These are phyloP conservation scores for Starmerella floricola DNA, from an alignment of 805 yeast genomes.

Conservation along the genomic window DNA sequence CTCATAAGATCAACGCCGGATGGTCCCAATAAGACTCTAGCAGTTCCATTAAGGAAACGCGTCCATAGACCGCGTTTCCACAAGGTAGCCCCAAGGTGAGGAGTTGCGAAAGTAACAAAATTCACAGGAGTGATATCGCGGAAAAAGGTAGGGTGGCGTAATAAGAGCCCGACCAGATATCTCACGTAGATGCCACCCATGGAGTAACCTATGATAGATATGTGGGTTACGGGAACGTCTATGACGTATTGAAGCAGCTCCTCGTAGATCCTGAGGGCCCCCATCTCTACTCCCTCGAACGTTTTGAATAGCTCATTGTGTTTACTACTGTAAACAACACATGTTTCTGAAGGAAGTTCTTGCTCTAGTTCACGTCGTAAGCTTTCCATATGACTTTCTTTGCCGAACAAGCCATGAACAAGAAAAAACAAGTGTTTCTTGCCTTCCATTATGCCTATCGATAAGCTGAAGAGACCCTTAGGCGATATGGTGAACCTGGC, in stretches of 20 bases:
- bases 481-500: no score
- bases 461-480: no score
- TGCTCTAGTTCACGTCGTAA: constrained; percentile 34
- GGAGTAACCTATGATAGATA: constrained; percentile 76
- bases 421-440: constrained; percentile 12
- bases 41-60: constrained; percentile 41
- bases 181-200: constrained; percentile 74
- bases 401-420: constrained; percentile 42
- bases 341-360: constrained; percentile 33
- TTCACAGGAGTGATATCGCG: constrained; percentile 46
- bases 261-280: constrained; percentile 43
- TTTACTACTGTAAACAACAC: constrained; percentile 34
- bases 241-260: constrained; percentile 40
- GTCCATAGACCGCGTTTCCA: constrained; percentile 4
- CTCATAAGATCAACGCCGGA: constrained; percentile 63
- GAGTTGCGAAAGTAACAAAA: constrained; percentile 61
- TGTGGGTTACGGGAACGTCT: constrained; percentile 39
- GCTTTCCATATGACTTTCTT: constrained; percentile 43
- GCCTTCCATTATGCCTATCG: neutral
- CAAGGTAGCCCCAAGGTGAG: constrained; percentile 40
- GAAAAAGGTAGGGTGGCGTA: constrained; percentile 41
- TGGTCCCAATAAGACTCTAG: constrained; percentile 46
- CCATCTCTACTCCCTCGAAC: constrained; percentile 70
- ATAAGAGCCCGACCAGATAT: constrained; percentile 53
- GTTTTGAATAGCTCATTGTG: constrained; percentile 60